These are phyloP conservation scores for Penicillium sp. DNA, from an alignment of 2,329 filamentous ascomycete species.

Conservation along the genomic window DNA sequence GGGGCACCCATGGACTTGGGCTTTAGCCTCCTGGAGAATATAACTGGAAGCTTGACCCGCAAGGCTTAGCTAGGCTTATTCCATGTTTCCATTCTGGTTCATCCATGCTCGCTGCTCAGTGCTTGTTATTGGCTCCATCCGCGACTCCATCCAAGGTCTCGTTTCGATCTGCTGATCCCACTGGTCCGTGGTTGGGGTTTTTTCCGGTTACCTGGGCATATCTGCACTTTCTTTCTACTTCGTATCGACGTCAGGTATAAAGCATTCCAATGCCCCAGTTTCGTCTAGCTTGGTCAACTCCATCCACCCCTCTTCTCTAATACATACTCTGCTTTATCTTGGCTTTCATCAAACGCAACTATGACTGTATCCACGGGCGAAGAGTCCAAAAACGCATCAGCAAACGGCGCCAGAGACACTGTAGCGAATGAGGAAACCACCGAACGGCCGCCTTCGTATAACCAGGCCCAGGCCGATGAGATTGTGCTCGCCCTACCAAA, in stretches of 20 bases:
- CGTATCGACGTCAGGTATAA: neutral
- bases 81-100: neutral
- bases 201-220: neutral
- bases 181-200: neutral
- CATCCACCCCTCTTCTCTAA: neutral
- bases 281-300: slow-evolving; percentile 1
- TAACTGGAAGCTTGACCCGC: slow-evolving; percentile 3
- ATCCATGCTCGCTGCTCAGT: neutral
- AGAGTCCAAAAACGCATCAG: slow-evolving; percentile 9
- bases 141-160: neutral
- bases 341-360: neutral
- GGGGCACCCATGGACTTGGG: neutral
- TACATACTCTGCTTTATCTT: neutral
- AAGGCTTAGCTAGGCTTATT: slow-evolving; percentile 9
- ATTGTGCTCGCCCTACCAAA: slow-evolving; percentile 19
- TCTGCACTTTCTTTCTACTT: neutral
- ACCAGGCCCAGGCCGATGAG: slow-evolving; percentile 13
- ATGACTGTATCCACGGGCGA: slow-evolving; percentile 14
- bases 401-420: neutral
- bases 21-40: neutral
- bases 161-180: neutral
- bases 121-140: neutral
- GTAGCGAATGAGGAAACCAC: neutral
- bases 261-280: neutral
- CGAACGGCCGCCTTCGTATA: slow-evolving; percentile 27